phyloP scores from a whole-genome alignment of 176 grass and related monocot genomes.

The Echinochloa phyllopogon region DNA sequence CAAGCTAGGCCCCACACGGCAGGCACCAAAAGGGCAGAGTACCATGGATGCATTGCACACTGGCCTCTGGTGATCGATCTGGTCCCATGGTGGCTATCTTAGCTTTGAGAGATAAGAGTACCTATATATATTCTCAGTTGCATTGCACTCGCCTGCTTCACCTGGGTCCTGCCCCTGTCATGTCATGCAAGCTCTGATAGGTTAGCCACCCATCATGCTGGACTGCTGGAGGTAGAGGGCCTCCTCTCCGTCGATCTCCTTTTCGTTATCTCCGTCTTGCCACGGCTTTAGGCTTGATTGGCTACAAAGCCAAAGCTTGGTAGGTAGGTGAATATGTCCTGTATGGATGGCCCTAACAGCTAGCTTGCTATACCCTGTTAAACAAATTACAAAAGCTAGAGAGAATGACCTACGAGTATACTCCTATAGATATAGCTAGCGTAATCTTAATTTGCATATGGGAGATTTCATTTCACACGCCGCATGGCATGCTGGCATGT shows the following conservation, averaged over 20 bases:
- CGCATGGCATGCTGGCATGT: too few relatives aligned
- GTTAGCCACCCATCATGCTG: neutral
- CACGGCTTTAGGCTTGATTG: slow-evolving; percentile 46
- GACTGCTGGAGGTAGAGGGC: neutral
- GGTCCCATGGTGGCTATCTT: neutral
- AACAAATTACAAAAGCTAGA: too few relatives aligned
- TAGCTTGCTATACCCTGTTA: neutral
- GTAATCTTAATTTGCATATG: neutral
- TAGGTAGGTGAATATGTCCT: neutral
- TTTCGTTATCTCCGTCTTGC: slow-evolving; percentile 12
- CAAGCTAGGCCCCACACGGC: neutral
- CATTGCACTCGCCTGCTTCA: neutral
- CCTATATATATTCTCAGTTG: slow-evolving; percentile 43
- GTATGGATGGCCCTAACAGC: neutral
- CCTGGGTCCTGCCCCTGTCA: slow-evolving; percentile 21
- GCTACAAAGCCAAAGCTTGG: slow-evolving; percentile 43
- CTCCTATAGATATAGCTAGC: neutral
- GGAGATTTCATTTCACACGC: too few relatives aligned
- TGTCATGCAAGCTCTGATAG: neutral
- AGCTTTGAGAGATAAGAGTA: neutral
- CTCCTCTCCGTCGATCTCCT: neutral
- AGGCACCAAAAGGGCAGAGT: slow-evolving; percentile 28
- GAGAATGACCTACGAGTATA: too few relatives aligned
- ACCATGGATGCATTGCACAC: neutral
- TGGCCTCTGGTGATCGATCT: neutral